Evolutionary conservation across 306 rosid species (phyloP).

Genomic region (Rosa lucieae): DNA sequence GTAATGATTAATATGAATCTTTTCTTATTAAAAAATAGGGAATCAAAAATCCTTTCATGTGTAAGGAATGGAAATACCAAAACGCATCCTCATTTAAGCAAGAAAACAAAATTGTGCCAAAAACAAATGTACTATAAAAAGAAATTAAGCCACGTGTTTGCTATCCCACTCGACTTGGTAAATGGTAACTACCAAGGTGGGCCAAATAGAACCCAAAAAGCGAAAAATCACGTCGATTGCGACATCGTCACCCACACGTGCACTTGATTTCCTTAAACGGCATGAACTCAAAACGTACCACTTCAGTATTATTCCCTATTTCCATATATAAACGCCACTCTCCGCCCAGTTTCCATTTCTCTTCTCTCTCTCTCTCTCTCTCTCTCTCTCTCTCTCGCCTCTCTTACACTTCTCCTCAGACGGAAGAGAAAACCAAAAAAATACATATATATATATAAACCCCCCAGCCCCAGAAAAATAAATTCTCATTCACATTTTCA

Average conservation of each 20-base stretch:
- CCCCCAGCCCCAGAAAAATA: background rate
- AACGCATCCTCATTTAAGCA: too few relatives aligned
- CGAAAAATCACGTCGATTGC: background rate
- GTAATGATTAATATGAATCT: too few relatives aligned
- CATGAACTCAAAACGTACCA: conserved; percentile 17
- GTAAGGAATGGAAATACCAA: too few relatives aligned
- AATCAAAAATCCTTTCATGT: too few relatives aligned
- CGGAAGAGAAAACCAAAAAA: background rate
- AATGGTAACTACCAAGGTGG: too few relatives aligned
- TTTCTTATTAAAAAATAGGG: too few relatives aligned
- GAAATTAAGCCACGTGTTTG: too few relatives aligned
- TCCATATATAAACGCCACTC: background rate
- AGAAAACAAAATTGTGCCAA: too few relatives aligned
- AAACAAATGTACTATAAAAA: too few relatives aligned
- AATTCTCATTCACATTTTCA: background rate
- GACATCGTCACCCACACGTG: conserved; percentile 18
- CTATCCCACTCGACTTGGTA: too few relatives aligned
- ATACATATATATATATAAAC: background rate
- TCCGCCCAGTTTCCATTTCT: background rate
- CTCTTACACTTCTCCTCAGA: background rate
- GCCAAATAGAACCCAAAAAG: too few relatives aligned
- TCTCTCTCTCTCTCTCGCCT: background rate
- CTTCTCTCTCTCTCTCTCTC: background rate
- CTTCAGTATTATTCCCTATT: background rate
- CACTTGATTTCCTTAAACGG: conserved; percentile 7